Percentiles rank a stretch among this genome's conserved stretches.
Conservation (phyloP, 306 rosid genomes). For the Luffa acutangula region DNA sequence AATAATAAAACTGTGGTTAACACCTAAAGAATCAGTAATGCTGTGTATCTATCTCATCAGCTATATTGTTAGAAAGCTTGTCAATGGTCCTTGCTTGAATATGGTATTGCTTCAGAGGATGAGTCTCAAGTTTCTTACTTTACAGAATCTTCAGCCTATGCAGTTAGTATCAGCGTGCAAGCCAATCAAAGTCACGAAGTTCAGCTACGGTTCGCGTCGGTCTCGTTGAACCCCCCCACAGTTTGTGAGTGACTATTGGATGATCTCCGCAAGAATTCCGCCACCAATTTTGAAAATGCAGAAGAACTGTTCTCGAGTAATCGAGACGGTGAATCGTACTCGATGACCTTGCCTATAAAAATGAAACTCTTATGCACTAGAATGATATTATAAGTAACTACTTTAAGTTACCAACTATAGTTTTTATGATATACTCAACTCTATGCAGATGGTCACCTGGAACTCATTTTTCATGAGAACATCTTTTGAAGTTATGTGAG, state of each 20-base stretch:
- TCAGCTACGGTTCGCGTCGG: neutral
- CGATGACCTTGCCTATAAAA: constrained; percentile 51
- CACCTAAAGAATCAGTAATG: neutral
- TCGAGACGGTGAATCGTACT: constrained; percentile 53
- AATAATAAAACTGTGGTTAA: neutral
- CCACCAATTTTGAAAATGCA: constrained; percentile 71
- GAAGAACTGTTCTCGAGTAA: constrained; percentile 53
- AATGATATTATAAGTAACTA: neutral
- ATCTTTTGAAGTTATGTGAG: neutral
- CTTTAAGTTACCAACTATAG: neutral
- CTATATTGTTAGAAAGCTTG: constrained; percentile 1
- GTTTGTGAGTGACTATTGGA: constrained; percentile 17
- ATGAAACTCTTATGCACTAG: neutral
- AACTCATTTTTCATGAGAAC: neutral
- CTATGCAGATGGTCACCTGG: neutral
- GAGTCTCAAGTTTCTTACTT: neutral
- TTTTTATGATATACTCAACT: neutral
- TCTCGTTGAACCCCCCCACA: neutral
- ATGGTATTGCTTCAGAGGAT: neutral
- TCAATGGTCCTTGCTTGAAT: neutral
- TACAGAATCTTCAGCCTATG: neutral
- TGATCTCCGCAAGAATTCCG: constrained; percentile 64
- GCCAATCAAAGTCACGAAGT: neutral
- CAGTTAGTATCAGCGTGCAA: neutral
- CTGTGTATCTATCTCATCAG: neutral